Base-by-base conservation (phyloP, 345 rosid species). In the Pugionium dolabratum region DNA sequence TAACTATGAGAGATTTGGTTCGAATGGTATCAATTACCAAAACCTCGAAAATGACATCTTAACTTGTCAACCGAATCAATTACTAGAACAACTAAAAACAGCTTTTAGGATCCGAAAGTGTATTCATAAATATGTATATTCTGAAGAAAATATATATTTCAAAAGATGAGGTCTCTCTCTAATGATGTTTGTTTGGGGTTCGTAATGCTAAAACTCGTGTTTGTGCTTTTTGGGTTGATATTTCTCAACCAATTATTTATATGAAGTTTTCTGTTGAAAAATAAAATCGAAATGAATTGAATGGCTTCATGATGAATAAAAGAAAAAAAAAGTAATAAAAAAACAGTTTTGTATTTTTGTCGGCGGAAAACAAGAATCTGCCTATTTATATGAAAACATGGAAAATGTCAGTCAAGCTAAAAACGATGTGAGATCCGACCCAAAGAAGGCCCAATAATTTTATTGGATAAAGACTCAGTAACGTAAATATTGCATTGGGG, bases 371-470 rank as follows among this genome's bases (percentile, higher is more conserved):
- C 39, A 47, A 53, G 10, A 53, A 8, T 18, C 18, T 18, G 18
- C 18, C 18, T 18, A 18, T 18, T 18, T 18, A 18, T 59, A 59
- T 65, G 66, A 55, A 65, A 64, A 71, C 4, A 61, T 32, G 7
- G 48, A 53, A 61, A 70, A 7, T 52, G 55, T 3, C 5, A 30
- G 66, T 65, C 35, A 62, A 59, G 59, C 59, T 26, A 56, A 50
- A 26, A 40, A 65, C 71, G 71, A 72, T 72, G 76, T 72, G 71
- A 65, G 61, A 58, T 59, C 76, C 71, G 71, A 72, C 76, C 71
- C 65, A 58, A 45, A 33, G 54, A 64, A 64, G 76, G 76, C 66
- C 76, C 76, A 71, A 65, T 72, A 65, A 44, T 59, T 59, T 59
- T 52, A 51, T 59, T 44, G 31, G 67, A 72, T 59, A 72, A 52